Evolutionary conservation across 306 rosid genomes (phyloP).

Genomic region (Vicia sativa): DNA sequence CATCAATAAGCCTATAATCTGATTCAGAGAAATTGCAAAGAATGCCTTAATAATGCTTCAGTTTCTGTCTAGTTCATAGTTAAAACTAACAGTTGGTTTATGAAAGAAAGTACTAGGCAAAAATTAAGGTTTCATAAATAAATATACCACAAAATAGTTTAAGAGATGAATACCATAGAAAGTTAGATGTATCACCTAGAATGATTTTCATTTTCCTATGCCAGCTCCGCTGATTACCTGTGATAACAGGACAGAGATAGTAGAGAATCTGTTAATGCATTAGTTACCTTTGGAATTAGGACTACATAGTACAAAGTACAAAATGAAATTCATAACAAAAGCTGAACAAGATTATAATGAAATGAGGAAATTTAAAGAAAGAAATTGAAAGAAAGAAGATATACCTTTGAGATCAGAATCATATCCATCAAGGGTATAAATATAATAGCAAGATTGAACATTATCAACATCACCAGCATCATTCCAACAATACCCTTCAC

Average conservation of each 20-base stretch:
- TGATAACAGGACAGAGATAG: background rate
- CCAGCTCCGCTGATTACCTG: background rate
- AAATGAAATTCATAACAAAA: background rate
- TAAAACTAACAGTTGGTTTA: background rate
- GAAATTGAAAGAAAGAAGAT: too few species aligned
- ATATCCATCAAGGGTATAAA: background rate
- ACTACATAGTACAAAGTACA: background rate
- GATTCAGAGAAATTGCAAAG: background rate
- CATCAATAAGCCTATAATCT: background rate
- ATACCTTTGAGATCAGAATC: background rate
- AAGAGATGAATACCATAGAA: background rate
- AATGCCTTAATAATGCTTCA: background rate
- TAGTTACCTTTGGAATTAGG: background rate
- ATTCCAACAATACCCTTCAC: constrained; percentile 17
- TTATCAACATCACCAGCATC: background rate
- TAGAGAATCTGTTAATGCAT: background rate
- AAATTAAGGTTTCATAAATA: background rate
- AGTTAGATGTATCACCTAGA: background rate
- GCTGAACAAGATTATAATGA: background rate
- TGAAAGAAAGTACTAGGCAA: background rate
- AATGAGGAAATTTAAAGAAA: too few species aligned
- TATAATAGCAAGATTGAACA: background rate
- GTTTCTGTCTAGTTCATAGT: background rate
- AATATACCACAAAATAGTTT: background rate
- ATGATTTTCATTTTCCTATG: background rate